Base-by-base conservation (phyloP, 495 filamentous ascomycete species). In the Daldinia grandis region DNA sequence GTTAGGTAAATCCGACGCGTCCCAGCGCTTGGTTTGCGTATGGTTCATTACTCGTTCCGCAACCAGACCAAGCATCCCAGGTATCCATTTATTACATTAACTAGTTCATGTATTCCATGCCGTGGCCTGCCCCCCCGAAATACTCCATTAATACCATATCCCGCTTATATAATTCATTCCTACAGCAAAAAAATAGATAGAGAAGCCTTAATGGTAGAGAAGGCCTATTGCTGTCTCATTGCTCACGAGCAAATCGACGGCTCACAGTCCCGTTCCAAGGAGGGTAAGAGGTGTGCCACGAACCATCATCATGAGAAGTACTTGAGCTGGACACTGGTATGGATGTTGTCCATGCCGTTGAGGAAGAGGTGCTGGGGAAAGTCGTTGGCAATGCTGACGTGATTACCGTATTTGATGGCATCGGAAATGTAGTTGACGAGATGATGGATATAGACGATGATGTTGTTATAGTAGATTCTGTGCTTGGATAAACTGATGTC, bases 241-340 rank as follows among this genome's bases (percentile, higher is more conserved):
- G 17, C 19, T 55, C 28, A 19, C 64, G 69, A 31, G 53, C 37
- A 49, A 71, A 76, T 17, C 71, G 75, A 55, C 44, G 68, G 8
- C 50, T 51, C 27, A 68, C 19, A 21, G 79, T 82, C 14, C 72
- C 75, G 44, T 81, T 82, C 81, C 81, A 81, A 6, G 77, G 37
- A 31, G 78, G 77, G 57, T 82, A 82, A 8, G 77, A 69, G 21
- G 81, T 79, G 63, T 82, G 80, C 81, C 79, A 81, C 12, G 58
- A 68, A 24, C 79, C 78, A 30, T 79, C 62, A 35, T 79, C 76
- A 21, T 78, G 72, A 27, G 73, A 69, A 15, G 51, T 71, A 47
- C 33, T 76, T 17, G 65, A 72, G 30, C 21, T 75, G 17, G 66
- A 55, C 27, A 58, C 10, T 10, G 76, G 64, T 21, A 40, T 37